Evolutionary conservation across 2,329 filamentous ascomycete genomes (phyloP), one percentile per base, ranked within the genome.

Genomic region (Chaetomiaceae sp.): DNA sequence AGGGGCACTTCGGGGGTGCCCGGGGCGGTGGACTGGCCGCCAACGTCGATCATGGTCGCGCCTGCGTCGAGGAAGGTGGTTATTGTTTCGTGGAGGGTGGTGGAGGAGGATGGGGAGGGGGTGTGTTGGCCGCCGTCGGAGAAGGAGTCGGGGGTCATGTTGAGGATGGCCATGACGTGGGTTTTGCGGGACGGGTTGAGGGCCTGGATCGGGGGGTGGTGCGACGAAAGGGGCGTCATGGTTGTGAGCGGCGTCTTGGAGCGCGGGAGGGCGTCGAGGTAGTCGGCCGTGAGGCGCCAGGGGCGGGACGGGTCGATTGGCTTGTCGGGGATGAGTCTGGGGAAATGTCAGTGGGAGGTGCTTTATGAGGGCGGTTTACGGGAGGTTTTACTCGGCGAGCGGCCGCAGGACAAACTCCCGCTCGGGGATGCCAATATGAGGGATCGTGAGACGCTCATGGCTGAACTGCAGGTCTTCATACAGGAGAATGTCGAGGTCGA

Each of bases 61-160:
- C 91, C 90, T 7, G 75, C 72, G 34, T 70, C 68, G 55, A 95
- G 79, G 64, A 89, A 83, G 10, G 69, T 60, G 44, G 73, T 70
- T 14, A 91, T 75, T 1, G 80, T 86, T 12, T 73, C 64, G 12
- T 75, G 69, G 21, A 93, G 75, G 21, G 71, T 60, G 20, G 67
- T 55, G 2, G 71, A 55, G 55, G 80, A 74, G 12, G 69, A 63
- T 19, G 73, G 73, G 12, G 69, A 63, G 20, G 73, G 63, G 38
- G 71, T 69, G 66, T 90, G 79, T 8, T 74, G 63, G 8, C 90
- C 90, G 47, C 90, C 92, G 64, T 97, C 91, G 1, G 92, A 97
- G 73, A 99, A 99, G 9, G 92, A 97, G 70, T 99, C 92, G 0
- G 92, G 92, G 0, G 93, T 97, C 46, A 95, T 73, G 68, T 99